Evolutionary conservation across 768 basidiomycete species (phyloP).

Genomic region (Phaffia australis): DNA sequence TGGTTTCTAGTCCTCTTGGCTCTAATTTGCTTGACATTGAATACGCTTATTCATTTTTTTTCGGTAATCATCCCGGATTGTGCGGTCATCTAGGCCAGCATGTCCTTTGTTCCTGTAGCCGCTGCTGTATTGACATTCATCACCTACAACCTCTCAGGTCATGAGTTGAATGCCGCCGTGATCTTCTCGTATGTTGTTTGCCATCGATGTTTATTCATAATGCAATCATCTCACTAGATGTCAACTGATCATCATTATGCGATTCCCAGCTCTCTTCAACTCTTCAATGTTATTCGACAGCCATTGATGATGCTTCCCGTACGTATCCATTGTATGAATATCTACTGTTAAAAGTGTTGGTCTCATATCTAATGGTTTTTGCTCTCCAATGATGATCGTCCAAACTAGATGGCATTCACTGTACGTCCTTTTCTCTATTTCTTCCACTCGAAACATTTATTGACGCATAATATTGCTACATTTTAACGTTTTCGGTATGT

Average conservation of each 20-base stretch:
- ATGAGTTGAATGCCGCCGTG: constrained; percentile 47
- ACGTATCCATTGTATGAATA: too few species aligned
- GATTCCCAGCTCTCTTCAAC: constrained; percentile 41
- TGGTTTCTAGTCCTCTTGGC: constrained; percentile 32
- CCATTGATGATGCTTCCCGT: constrained; percentile 31
- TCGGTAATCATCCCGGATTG: background rate
- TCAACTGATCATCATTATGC: too few species aligned
- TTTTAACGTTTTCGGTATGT: constrained; percentile 42
- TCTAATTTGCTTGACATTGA: background rate
- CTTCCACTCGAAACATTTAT: constrained; percentile 19
- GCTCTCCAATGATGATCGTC: background rate
- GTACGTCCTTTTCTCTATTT: constrained; percentile 29
- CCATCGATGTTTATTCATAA: too few species aligned
- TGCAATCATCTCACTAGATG: too few species aligned
- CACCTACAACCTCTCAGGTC: constrained; percentile 52
- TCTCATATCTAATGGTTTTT: too few species aligned
- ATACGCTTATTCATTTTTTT: too few species aligned
- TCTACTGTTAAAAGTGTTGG: too few species aligned
- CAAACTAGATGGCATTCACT: constrained; percentile 27
- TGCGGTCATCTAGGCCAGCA: constrained; percentile 36
- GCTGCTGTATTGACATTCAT: constrained; percentile 51
- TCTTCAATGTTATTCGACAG: constrained; percentile 44
- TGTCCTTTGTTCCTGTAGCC: constrained; percentile 48
- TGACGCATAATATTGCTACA: constrained; percentile 38
- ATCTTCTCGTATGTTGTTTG: constrained; percentile 42